Percentiles rank a stretch among this genome's conserved stretches.
phyloP scores from a whole-genome alignment of 768 basidiomycete genomes.

The Boletellus ananiceps region DNA sequence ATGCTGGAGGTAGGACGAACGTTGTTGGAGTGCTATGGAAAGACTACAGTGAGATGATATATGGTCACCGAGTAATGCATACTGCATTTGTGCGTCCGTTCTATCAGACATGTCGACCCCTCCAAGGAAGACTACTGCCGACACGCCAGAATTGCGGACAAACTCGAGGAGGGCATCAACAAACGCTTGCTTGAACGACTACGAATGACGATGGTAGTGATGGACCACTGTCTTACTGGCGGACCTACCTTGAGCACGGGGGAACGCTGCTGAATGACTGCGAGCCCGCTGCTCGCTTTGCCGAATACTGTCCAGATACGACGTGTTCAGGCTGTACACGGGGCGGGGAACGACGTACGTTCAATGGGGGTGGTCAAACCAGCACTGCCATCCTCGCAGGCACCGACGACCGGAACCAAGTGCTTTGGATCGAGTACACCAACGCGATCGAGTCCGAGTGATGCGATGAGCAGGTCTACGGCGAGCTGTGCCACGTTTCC shows the following conservation, averaged over 20 bases:
- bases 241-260: conserved; percentile 65
- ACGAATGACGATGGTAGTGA: conserved; percentile 2
- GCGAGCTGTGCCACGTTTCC: conserved; percentile 82
- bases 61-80: conserved; percentile 23
- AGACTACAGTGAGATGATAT: conserved; percentile 3
- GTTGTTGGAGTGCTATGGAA: conserved; percentile 58
- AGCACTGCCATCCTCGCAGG: conserved; percentile 53
- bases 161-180: conserved; percentile 54
- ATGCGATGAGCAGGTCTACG: conserved; percentile 67
- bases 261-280: conserved; percentile 74
- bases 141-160: conserved; percentile 44
- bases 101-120: conserved; percentile 74
- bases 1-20: conserved; percentile 44
- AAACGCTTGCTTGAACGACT: conserved; percentile 70
- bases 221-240: neutral
- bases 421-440: conserved; percentile 61
- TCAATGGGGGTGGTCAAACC: conserved; percentile 75
- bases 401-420: conserved; percentile 69
- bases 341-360: conserved; percentile 41
- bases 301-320: conserved; percentile 54
- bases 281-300: conserved; percentile 41
- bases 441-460: conserved; percentile 53
- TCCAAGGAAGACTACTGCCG: conserved; percentile 58
- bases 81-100: conserved; percentile 78
- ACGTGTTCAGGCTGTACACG: neutral